Evolutionary conservation across 2,329 filamentous ascomycete genomes (phyloP), one percentile per base, ranked within the genome.

Genomic region (Diaporthe batatas): DNA sequence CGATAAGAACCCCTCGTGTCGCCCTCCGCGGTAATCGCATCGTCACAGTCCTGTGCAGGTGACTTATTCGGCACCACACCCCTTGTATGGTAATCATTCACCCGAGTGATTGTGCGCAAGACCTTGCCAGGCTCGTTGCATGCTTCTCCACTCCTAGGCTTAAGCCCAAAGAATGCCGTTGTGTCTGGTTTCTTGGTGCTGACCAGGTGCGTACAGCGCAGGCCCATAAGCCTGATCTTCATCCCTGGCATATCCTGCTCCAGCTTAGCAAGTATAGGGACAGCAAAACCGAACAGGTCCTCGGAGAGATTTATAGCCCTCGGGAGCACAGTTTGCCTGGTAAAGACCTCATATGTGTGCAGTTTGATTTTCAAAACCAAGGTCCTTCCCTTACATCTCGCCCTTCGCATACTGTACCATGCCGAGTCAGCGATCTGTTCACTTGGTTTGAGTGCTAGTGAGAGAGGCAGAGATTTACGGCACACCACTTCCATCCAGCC

Each of bases 341-440:
- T 97, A 68, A 94, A 88, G 25, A 98, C 93, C 81, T 98, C 95
- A 78, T 96, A 99, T 0, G 95, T 98, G 80, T 98, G 94, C 10
- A 98, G 84, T 80, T 99, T 99, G 76, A 98, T 88, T 81, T 99
- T 99, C 47, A 99, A 84, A 29, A 94, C 94, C 1, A 99, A 84
- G 0, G 96, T 98, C n/a, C 94, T 90, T 0, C 96, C 96, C 81
- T 96, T 98, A 82, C 94, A 94, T 75, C 94, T 90, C 1, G 94
- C 94, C 34, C 91, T 89, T 72, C 88, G 87, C 84, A 98, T 87
- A 78, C 59, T 65, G 59, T 23, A 32, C 25, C 25, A 16, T 23
- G 34, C 42, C 16, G 29, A 23, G 23, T 65, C 36, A 65, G 59
- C 44, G 12, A 51, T 10, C 25, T 23, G 11, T 34, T n/a, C 23